These are phyloP conservation scores for Yamadazyma pseudoaaseri DNA, from an alignment of 1,139 yeast species.

Conservation along the genomic window DNA sequence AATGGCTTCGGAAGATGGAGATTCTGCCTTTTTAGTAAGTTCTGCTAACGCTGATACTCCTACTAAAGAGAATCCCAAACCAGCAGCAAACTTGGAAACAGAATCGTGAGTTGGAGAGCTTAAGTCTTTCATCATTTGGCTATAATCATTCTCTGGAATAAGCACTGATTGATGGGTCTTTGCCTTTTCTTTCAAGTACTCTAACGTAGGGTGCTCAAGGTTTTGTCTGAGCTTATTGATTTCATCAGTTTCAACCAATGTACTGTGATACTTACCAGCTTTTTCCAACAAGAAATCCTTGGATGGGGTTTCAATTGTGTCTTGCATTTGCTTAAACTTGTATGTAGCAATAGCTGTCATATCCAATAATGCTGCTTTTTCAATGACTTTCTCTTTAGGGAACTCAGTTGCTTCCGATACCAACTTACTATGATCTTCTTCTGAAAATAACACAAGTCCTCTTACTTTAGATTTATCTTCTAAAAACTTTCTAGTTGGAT, in stretches of 20 bases:
- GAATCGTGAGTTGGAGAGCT: constrained; percentile 19
- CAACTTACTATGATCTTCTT: constrained; percentile 25
- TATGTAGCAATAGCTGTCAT: constrained; percentile 24
- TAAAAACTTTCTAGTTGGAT: constrained; percentile 24
- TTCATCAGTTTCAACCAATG: constrained; percentile 25
- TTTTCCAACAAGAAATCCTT: constrained; percentile 29
- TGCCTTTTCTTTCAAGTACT: constrained; percentile 27
- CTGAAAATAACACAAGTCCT: constrained; percentile 24
- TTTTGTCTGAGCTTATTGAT: constrained; percentile 13
- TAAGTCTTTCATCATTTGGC: constrained; percentile 16
- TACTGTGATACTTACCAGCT: constrained; percentile 27
- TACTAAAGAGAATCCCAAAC: constrained; percentile 14
- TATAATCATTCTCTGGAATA: constrained; percentile 20
- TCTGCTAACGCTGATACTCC: constrained; percentile 12
- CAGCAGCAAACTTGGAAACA: constrained; percentile 13
- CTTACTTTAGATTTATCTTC: constrained; percentile 17
- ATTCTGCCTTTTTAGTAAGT: constrained; percentile 14
- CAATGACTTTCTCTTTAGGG: constrained; percentile 23
- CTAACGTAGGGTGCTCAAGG: constrained; percentile 23
- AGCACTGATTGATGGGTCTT: constrained; percentile 16
- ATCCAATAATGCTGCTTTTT: constrained; percentile 23
- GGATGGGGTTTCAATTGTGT: constrained; percentile 21
- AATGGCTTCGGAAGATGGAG: constrained; percentile 13
- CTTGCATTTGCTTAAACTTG: constrained; percentile 20
- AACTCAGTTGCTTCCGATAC: constrained; percentile 27